phyloP scores from a whole-genome alignment of 129 eudicot species.

The Solidago caesia region DNA sequence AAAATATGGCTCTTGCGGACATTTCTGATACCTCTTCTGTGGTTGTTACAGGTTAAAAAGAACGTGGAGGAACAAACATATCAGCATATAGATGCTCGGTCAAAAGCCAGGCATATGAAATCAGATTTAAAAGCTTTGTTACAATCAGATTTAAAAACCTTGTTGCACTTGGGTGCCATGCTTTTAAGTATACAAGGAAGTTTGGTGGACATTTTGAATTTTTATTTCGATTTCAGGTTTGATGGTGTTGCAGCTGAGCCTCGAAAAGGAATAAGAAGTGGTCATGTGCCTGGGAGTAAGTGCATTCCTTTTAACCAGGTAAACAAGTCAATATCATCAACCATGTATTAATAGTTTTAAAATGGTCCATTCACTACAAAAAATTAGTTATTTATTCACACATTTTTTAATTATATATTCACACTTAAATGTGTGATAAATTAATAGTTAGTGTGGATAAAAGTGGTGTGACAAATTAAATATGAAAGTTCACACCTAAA shows the following conservation, averaged over 20 bases:
- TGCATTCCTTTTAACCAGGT: slow-evolving; percentile 87
- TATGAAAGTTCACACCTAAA: too few relatives aligned
- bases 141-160: neutral
- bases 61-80: slow-evolving; percentile 58
- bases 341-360: neutral
- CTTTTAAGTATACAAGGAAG: neutral
- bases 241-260: slow-evolving; percentile 98
- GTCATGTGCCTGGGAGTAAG: slow-evolving; percentile 96
- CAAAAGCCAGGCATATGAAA: slow-evolving; percentile 66
- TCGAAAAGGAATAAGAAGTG: slow-evolving; percentile 93
- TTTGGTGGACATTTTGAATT: neutral
- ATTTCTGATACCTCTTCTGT: slow-evolving; percentile 15
- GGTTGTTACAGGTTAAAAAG: slow-evolving; percentile 55
- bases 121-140: slow-evolving; percentile 15
- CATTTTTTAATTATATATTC: too few relatives aligned
- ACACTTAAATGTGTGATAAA: too few relatives aligned
- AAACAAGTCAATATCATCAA: neutral
- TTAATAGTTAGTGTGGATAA: too few relatives aligned
- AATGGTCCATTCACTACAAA: too few relatives aligned
- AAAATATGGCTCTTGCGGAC: neutral
- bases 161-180: neutral
- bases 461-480: too few relatives aligned
- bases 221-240: slow-evolving; percentile 51
- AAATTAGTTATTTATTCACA: too few relatives aligned
- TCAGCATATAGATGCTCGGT: slow-evolving; percentile 84